Percentiles rank a stretch among this genome's conserved stretches.
Conservation (phyloP, 805 yeast species). For the Ogataea methylovora region DNA sequence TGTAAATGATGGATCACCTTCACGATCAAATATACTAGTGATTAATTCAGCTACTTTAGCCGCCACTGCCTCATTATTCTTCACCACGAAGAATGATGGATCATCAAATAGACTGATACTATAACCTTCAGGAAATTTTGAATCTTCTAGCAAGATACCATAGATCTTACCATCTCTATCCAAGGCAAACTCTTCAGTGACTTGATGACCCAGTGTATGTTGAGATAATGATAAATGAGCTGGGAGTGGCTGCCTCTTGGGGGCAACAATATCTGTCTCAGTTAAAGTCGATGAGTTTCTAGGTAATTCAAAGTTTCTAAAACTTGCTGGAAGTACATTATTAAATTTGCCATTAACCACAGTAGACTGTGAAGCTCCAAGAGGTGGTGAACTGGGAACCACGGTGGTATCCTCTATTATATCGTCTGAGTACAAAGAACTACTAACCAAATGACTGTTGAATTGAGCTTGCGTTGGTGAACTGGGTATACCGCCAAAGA, state of each 20-base stretch:
- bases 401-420: conserved; percentile 3
- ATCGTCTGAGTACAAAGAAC: not conserved
- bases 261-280: conserved; percentile 1
- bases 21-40: conserved; percentile 37
- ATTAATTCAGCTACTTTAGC: conserved; percentile 34
- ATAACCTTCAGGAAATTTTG: conserved; percentile 21
- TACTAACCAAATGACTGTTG: no score
- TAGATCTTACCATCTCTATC: conserved; percentile 36
- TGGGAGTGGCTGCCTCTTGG: conserved; percentile 17
- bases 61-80: conserved; percentile 13
- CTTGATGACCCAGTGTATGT: not conserved
- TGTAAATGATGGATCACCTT: conserved; percentile 27
- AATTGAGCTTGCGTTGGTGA: conserved; percentile 19
- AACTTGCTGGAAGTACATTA: not conserved
- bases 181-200: conserved; percentile 34
- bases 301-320: conserved; percentile 1
- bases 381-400: conserved; percentile 21
- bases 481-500: conserved; percentile 35
- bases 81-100: conserved; percentile 24
- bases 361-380: conserved; percentile 6
- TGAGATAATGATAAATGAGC: not conserved
- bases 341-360: not conserved
- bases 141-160: conserved; percentile 22
- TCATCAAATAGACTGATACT: conserved; percentile 24
- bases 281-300: conserved; percentile 12